Percentiles rank a stretch among this genome's conserved stretches.
Evolutionary conservation across 768 basidiomycete species (phyloP).

Genomic region (Russula abietina): DNA sequence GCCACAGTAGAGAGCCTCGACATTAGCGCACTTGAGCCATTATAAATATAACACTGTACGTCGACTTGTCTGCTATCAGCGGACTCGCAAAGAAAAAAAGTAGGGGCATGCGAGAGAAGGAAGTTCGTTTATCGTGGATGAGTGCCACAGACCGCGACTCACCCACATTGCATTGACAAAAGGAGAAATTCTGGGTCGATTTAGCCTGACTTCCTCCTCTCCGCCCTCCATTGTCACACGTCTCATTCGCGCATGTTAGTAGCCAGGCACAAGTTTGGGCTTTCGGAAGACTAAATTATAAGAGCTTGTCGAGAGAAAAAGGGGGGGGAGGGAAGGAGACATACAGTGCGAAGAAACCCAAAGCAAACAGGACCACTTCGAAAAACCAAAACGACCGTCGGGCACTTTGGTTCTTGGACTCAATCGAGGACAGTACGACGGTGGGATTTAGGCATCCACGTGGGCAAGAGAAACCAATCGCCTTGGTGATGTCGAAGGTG

Average conservation of each 20-base stretch:
- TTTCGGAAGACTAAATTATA: neutral
- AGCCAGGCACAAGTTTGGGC: neutral
- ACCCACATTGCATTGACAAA: neutral
- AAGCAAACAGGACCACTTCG: neutral
- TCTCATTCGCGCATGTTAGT: neutral
- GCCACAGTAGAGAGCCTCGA: neutral
- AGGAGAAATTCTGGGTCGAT: neutral
- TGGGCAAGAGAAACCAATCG: neutral
- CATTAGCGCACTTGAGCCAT: neutral
- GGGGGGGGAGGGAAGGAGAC: neutral
- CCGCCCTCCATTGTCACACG: neutral
- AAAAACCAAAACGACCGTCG: neutral
- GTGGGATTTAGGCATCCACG: neutral
- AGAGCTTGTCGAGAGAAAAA: neutral
- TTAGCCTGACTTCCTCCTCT: neutral
- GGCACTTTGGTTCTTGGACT: neutral
- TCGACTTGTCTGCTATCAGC: neutral
- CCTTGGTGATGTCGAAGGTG: neutral
- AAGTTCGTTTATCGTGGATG: neutral
- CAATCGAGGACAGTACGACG: neutral
- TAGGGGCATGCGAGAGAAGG: neutral
- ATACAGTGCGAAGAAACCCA: neutral
- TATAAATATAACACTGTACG: neutral
- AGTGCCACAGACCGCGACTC: neutral
- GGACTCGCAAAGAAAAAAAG: neutral